Conservation (phyloP, 169 alveolate species). For the Eimeria mitis region DNA sequence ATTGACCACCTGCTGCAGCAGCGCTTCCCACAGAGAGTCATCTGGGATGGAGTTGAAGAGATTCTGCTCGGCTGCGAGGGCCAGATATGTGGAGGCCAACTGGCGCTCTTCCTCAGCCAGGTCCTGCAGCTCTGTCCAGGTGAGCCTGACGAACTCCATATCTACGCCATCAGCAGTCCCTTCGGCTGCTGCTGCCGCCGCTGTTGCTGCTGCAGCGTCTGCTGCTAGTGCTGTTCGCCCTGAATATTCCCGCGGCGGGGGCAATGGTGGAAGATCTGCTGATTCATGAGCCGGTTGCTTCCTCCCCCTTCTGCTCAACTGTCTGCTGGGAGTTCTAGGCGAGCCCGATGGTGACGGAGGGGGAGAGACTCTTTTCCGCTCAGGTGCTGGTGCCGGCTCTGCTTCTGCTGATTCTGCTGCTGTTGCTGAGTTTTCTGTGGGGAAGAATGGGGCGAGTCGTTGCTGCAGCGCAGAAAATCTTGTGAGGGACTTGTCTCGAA, state of each 20-base stretch:
- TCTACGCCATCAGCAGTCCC: slow-evolving; percentile 44
- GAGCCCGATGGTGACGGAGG: background rate
- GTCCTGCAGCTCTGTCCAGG: slow-evolving; percentile 44
- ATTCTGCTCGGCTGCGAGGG: slow-evolving; percentile 30
- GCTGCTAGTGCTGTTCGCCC: slow-evolving; percentile 23
- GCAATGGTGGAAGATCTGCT: background rate
- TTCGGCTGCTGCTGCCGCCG: slow-evolving; percentile 61
- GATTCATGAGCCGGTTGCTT: background rate
- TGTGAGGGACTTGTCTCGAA: background rate
- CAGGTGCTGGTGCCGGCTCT: background rate
- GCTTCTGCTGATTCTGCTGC: background rate
- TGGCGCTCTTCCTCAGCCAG: slow-evolving; percentile 54
- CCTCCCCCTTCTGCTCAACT: background rate
- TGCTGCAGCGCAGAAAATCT: background rate
- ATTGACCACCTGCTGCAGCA: slow-evolving; percentile 40
- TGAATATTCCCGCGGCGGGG: slow-evolving; percentile 35
- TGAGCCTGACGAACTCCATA: slow-evolving; percentile 10
- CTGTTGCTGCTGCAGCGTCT: slow-evolving; percentile 53
- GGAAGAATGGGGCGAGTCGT: slow-evolving; percentile 34
- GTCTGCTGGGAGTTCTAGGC: background rate
- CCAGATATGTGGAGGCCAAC: slow-evolving; percentile 23
- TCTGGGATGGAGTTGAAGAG: slow-evolving; percentile 36
- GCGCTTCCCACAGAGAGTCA: slow-evolving; percentile 42
- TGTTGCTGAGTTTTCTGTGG: background rate
- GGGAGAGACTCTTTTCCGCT: background rate